phyloP scores from a whole-genome alignment of 352 stramenopile genomes.

The Globisporangium emineosum region DNA sequence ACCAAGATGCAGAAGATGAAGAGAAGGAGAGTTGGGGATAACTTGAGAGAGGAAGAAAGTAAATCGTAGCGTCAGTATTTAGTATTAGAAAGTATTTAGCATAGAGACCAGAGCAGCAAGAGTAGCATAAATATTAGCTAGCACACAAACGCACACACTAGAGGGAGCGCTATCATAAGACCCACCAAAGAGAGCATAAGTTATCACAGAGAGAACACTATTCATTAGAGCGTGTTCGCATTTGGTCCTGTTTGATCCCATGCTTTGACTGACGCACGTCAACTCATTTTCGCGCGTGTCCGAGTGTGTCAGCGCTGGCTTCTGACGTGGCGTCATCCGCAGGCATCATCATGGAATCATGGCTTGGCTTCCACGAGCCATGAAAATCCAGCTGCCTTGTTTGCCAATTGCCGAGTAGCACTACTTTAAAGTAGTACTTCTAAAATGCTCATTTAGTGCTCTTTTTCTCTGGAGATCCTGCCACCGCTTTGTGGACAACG shows the following conservation, averaged over 20 bases:
- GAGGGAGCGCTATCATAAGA: slow-evolving; percentile 1
- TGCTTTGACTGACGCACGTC: too few species aligned
- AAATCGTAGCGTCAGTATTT: slow-evolving; percentile 17
- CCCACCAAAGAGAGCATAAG: too few species aligned
- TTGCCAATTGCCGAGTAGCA: too few species aligned
- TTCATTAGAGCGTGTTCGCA: background rate
- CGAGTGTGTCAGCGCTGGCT: background rate
- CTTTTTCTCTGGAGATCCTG: too few species aligned
- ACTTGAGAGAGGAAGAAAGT: slow-evolving; percentile 6
- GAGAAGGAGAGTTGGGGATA: slow-evolving; percentile 6
- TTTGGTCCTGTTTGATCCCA: background rate
- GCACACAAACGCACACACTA: background rate
- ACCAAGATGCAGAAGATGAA: background rate
- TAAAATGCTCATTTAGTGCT: too few species aligned
- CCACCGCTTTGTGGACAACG: too few species aligned
- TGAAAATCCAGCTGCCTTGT: background rate
- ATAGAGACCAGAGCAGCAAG: slow-evolving; percentile 10
- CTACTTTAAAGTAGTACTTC: too few species aligned
- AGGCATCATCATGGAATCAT: background rate
- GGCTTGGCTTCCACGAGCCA: too few species aligned
- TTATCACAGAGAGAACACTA: slow-evolving; percentile 5
- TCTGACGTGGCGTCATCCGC: background rate
- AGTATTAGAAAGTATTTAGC: slow-evolving; percentile 19
- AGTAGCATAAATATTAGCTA: slow-evolving; percentile 3
- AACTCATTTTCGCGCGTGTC: background rate